Conservation (phyloP, 176 grass and related monocot species). For the Aegilops speltoides region DNA sequence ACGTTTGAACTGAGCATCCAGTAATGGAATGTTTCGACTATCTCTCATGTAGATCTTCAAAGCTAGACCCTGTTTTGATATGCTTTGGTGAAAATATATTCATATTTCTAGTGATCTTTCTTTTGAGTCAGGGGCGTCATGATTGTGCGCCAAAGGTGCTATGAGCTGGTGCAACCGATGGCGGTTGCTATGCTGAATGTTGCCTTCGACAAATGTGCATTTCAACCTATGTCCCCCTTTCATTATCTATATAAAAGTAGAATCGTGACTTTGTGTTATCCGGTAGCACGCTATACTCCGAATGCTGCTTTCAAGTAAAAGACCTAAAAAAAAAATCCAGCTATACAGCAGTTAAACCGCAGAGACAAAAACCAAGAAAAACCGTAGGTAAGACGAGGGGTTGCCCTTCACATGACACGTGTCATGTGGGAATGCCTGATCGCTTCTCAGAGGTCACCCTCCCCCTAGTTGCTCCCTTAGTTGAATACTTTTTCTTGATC, state of each 20-base stretch:
- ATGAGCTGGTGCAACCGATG: neutral
- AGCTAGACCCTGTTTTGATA: neutral
- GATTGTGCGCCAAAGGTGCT: neutral
- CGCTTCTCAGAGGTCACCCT: neutral
- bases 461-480: neutral
- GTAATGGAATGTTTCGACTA: neutral
- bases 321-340: neutral
- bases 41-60: neutral
- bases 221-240: neutral
- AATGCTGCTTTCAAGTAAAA: slow-evolving; percentile 5
- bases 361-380: neutral
- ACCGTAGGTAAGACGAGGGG: neutral
- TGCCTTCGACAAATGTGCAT: neutral
- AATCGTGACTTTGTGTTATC: neutral
- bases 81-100: neutral
- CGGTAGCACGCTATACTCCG: neutral
- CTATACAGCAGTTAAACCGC: neutral
- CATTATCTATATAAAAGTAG: neutral
- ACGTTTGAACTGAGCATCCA: neutral
- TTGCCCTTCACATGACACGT: neutral
- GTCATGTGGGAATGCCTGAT: neutral
- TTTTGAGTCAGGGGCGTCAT: neutral
- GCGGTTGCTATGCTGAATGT: neutral
- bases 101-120: neutral
- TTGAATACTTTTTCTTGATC: neutral